Conservation (phyloP, 225 moss, liverwort and hornwort species). For the Bryoerythrophyllum caledonicum region DNA sequence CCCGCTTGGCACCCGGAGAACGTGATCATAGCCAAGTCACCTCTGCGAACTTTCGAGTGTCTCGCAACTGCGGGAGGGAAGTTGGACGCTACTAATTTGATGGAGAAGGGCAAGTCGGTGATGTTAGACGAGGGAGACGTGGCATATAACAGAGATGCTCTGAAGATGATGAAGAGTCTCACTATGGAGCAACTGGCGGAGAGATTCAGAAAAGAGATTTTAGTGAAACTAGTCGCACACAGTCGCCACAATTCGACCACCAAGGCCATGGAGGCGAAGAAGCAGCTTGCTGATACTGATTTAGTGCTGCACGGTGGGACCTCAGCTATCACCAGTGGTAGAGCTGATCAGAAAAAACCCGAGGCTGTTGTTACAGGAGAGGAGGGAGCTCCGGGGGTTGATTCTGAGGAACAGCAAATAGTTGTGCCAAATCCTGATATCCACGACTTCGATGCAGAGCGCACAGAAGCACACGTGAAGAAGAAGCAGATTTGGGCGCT, state of each 20-base stretch:
- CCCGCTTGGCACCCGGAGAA: no score
- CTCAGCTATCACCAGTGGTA: background rate
- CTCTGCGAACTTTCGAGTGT: no score
- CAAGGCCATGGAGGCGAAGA: background rate
- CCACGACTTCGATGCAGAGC: slow-evolving; percentile 65
- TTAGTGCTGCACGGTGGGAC: background rate
- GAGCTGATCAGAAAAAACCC: background rate
- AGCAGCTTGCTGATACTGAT: background rate
- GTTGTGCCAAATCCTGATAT: slow-evolving; percentile 83
- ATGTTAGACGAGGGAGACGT: slow-evolving; percentile 23
- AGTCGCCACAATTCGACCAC: background rate
- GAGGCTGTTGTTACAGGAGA: background rate
- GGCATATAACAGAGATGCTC: background rate
- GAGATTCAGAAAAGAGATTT: slow-evolving; percentile 9
- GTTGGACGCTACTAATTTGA: background rate
- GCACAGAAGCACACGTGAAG: slow-evolving; percentile 60
- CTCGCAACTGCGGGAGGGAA: no score
- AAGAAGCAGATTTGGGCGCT: slow-evolving; percentile 87
- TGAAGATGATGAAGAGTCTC: background rate
- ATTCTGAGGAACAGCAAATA: slow-evolving; percentile 38
- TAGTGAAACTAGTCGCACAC: background rate
- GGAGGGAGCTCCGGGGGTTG: no score
- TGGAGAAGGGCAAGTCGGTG: slow-evolving; percentile 60
- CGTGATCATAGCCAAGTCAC: no score
- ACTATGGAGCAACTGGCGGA: slow-evolving; percentile 11